These are phyloP conservation scores for Chimonanthus praecox DNA, from an alignment of 164 flowering plant genomes.

Conservation along the genomic window DNA sequence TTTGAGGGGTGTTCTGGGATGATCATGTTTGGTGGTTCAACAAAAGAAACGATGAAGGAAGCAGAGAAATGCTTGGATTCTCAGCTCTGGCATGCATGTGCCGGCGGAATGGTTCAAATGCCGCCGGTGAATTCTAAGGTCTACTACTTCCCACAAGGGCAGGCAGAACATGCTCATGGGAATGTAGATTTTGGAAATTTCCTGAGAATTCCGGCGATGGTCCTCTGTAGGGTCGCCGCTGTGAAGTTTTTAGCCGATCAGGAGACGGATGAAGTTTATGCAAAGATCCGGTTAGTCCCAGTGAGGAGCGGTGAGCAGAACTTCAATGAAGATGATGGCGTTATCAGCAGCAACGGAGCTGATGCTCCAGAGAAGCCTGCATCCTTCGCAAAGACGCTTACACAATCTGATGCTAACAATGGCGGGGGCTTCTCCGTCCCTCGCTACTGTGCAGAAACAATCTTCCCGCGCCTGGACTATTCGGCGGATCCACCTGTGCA, in stretches of 20 bases:
- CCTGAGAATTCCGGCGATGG: slow-evolving; percentile 13
- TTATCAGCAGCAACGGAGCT: neutral
- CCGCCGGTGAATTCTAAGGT: slow-evolving; percentile 46
- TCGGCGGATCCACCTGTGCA: slow-evolving; percentile 68
- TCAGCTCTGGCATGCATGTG: slow-evolving; percentile 55
- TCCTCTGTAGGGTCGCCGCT: slow-evolving; percentile 35
- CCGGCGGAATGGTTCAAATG: slow-evolving; percentile 41
- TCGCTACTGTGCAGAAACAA: slow-evolving; percentile 66
- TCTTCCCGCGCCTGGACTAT: slow-evolving; percentile 56
- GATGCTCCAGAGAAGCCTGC: slow-evolving; percentile 19
- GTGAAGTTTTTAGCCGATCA: slow-evolving; percentile 42
- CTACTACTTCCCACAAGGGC: slow-evolving; percentile 81
- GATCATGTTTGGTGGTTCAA: slow-evolving; percentile 17
- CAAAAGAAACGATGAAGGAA: slow-evolving; percentile 28
- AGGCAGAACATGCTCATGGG: slow-evolving; percentile 41
- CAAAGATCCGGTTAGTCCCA: slow-evolving; percentile 34
- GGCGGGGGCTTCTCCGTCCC: slow-evolving; percentile 93
- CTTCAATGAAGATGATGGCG: neutral
- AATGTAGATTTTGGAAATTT: slow-evolving; percentile 12
- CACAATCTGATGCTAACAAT: slow-evolving; percentile 74
- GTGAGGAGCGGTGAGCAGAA: neutral
- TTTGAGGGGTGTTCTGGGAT: slow-evolving; percentile 3
- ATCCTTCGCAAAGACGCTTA: slow-evolving; percentile 54
- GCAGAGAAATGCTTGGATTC: slow-evolving; percentile 49
- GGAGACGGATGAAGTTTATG: slow-evolving; percentile 49